These are phyloP conservation scores for Hypoxylon intermedium DNA, from an alignment of 495 filamentous ascomycete species.

Conservation along the genomic window DNA sequence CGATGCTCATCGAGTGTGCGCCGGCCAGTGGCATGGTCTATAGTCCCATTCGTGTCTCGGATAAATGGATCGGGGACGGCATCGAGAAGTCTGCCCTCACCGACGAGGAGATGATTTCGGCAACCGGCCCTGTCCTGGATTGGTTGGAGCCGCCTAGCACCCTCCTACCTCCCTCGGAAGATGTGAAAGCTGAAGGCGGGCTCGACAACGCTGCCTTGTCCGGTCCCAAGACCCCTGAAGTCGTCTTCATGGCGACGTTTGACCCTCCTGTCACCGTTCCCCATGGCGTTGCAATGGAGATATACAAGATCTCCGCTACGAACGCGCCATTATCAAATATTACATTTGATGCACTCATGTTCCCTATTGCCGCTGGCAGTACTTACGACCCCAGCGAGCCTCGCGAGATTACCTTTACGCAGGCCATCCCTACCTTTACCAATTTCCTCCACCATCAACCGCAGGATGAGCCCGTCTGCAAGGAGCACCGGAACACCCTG, in stretches of 20 bases:
- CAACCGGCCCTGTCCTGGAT: conserved; percentile 60
- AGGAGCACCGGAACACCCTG: conserved; percentile 71
- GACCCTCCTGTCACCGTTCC: conserved; percentile 85
- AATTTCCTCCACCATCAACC: conserved; percentile 33
- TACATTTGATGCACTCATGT: conserved; percentile 72
- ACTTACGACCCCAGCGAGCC: conserved; percentile 49
- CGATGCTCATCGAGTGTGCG: conserved; percentile 69
- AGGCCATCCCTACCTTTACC: conserved; percentile 38
- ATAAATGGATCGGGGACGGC: conserved; percentile 68
- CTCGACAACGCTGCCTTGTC: conserved; percentile 50
- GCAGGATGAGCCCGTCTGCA: conserved; percentile 48
- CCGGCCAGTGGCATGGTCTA: conserved; percentile 58
- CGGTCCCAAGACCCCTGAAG: conserved; percentile 69
- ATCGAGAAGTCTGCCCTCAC: conserved; percentile 59
- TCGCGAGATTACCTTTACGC: conserved; percentile 47
- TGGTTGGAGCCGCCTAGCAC: conserved; percentile 69
- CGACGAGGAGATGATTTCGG: conserved; percentile 51
- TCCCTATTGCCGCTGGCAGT: conserved; percentile 54
- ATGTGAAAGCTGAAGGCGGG: conserved; percentile 41
- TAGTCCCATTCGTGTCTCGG: conserved; percentile 66
- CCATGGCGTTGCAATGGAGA: conserved; percentile 66
- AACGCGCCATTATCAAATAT: conserved; percentile 59
- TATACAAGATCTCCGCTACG: conserved; percentile 69
- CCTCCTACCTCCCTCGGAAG: conserved; percentile 51
- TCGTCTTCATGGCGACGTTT: conserved; percentile 82